Conservation (phyloP, 2,329 filamentous ascomycete species). For the Cladobotryum mycophilum region DNA sequence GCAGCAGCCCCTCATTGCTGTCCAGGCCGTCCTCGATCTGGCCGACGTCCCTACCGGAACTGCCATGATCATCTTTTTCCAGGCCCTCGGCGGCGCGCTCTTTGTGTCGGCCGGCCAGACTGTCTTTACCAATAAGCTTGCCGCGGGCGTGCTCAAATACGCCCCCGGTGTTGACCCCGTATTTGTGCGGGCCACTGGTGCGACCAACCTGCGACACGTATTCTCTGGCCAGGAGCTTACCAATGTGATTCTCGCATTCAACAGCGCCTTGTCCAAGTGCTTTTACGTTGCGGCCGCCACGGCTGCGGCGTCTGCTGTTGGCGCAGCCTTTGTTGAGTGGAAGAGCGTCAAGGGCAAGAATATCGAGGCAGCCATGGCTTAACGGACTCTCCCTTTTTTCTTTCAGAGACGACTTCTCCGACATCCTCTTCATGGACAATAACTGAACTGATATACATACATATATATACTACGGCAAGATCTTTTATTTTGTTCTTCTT, state of each 20-base stretch:
- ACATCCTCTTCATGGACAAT: not conserved
- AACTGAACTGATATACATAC: not conserved
- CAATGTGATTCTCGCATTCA: not conserved
- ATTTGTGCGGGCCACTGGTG: constrained; percentile 1
- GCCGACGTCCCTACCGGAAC: constrained; percentile 4
- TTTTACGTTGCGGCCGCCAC: constrained; percentile 40
- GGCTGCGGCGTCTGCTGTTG: constrained; percentile 37
- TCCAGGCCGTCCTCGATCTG: constrained; percentile 15
- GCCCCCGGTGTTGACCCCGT: constrained; percentile 1
- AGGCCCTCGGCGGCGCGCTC: constrained; percentile 38
- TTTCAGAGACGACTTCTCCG: not conserved
- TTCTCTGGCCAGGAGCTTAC: not conserved
- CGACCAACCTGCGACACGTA: not conserved
- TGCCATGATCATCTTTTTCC: constrained; percentile 22
- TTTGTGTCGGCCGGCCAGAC: constrained; percentile 35
- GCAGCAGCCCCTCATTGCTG: constrained; percentile 41
- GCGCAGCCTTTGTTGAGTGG: constrained; percentile 43
- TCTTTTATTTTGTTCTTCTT: not conserved
- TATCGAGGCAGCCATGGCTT: constrained; percentile 20
- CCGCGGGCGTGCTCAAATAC: constrained; percentile 18
- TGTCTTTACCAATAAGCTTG: constrained; percentile 31
- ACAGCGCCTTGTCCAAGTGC: constrained; percentile 35
- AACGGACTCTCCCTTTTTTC: not conserved
- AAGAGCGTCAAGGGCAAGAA: constrained; percentile 53
- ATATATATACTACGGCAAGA: not conserved